phyloP scores from a whole-genome alignment of 2,329 filamentous ascomycete species.

The Ascochyta viciae-villosae region DNA sequence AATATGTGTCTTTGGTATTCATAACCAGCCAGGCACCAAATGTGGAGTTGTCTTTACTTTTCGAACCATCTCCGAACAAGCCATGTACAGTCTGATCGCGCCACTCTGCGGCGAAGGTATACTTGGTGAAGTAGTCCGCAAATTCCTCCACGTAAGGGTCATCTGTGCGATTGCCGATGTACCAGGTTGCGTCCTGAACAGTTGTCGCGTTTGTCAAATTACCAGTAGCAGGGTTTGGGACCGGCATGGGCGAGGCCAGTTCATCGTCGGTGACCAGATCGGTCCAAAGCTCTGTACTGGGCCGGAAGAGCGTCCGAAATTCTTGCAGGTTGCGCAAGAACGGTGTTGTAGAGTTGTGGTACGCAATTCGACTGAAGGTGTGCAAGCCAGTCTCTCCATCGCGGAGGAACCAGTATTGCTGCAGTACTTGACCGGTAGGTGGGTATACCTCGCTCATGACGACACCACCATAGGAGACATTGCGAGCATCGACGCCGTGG shows the following conservation, averaged over 20 bases:
- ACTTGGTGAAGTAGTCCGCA: conserved; percentile 71
- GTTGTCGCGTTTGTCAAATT: conserved; percentile 53
- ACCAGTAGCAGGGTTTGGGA: conserved; percentile 1
- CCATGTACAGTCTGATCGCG: conserved; percentile 66
- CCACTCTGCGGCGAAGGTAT: conserved; percentile 67
- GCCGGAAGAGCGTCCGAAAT: conserved; percentile 67
- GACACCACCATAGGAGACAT: conserved; percentile 63
- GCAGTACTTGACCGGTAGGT: conserved; percentile 64
- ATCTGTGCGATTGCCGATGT: conserved; percentile 61
- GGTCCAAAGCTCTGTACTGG: conserved; percentile 67
- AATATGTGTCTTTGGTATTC: conserved; percentile 70
- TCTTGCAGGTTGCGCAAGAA: conserved; percentile 67
- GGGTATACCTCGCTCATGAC: conserved; percentile 66
- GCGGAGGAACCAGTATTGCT: conserved; percentile 71
- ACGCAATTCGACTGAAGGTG: conserved; percentile 66
- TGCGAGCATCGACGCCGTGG: conserved; percentile 59
- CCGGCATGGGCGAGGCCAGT: conserved; percentile 3
- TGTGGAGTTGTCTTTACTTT: conserved; percentile 58
- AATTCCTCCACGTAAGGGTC: conserved; percentile 64
- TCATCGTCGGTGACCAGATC: conserved; percentile 59
- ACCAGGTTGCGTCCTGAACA: conserved; percentile 71
- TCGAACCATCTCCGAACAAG: conserved; percentile 60
- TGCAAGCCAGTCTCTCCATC: conserved; percentile 70
- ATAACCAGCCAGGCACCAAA: conserved; percentile 70
- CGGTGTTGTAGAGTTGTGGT: conserved; percentile 64